Evolutionary conservation across 163 green algal species (phyloP).

Genomic region (Scenedesmus sp.): DNA sequence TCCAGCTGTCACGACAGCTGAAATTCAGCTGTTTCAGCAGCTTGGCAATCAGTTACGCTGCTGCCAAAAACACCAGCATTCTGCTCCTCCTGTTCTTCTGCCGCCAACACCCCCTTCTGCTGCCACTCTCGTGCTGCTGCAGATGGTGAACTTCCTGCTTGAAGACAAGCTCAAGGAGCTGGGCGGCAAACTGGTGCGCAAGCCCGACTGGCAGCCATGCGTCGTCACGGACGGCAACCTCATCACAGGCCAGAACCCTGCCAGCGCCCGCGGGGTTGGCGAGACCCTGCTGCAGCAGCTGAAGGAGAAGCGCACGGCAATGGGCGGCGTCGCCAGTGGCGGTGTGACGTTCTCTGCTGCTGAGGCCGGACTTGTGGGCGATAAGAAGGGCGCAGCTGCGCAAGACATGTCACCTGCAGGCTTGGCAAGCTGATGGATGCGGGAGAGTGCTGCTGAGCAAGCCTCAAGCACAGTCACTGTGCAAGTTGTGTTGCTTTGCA

Average conservation of each 20-base stretch:
- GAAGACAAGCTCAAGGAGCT: constrained; percentile 73
- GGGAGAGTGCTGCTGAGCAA: neutral
- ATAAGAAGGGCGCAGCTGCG: neutral
- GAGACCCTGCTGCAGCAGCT: constrained; percentile 13
- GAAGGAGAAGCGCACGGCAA: neutral
- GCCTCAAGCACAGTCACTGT: neutral
- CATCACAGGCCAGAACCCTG: constrained; percentile 55
- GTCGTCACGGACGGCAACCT: constrained; percentile 47
- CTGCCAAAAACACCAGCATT: too few species aligned
- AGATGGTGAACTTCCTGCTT: constrained; percentile 76
- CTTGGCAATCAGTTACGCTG: too few species aligned
- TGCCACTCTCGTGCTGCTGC: neutral
- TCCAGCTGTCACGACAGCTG: too few species aligned
- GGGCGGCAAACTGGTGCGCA: neutral
- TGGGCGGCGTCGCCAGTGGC: neutral
- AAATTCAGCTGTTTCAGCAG: too few species aligned
- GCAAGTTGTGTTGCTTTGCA: neutral
- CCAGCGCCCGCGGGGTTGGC: neutral
- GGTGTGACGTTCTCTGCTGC: constrained; percentile 38
- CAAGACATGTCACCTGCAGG: neutral
- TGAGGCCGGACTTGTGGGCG: constrained; percentile 26
- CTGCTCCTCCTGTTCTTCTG: too few species aligned
- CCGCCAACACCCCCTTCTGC: neutral
- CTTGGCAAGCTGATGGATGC: neutral
- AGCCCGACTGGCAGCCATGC: constrained; percentile 13